phyloP scores from a whole-genome alignment of 1,139 yeast species.

The Saccharomycopsis crataegensis region DNA sequence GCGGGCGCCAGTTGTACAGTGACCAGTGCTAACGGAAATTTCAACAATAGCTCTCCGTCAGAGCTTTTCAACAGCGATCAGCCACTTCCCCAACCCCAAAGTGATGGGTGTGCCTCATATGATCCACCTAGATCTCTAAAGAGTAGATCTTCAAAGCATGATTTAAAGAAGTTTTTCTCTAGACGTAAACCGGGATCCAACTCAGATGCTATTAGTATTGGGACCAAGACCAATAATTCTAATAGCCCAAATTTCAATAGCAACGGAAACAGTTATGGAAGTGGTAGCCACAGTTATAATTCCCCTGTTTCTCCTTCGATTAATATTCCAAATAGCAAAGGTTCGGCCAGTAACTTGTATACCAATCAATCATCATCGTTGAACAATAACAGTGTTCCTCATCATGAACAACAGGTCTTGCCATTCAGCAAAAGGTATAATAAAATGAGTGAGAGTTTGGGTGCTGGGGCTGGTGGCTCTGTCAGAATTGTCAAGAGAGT shows the following conservation, averaged over 20 bases:
- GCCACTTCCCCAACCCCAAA: not conserved
- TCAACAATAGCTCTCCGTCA: not conserved
- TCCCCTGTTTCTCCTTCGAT: conserved; percentile 2
- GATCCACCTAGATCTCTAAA: conserved; percentile 21
- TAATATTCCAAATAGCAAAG: conserved; percentile 11
- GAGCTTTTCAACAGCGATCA: not conserved
- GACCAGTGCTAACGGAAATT: not conserved
- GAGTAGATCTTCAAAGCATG: conserved; percentile 63
- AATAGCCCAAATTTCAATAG: conserved; percentile 5
- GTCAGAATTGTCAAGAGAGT: conserved; percentile 81
- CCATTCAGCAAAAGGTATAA: conserved; percentile 60
- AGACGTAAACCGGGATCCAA: conserved; percentile 28
- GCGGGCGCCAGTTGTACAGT: too few species aligned
- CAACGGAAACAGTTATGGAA: conserved; percentile 15
- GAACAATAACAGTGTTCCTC: not conserved
- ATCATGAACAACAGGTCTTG: conserved; percentile 28
- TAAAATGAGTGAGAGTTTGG: conserved; percentile 79
- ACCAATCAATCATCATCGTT: conserved; percentile 9
- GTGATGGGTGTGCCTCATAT: too few species aligned
- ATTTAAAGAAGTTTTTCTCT: conserved; percentile 63
- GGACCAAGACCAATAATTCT: conserved; percentile 3
- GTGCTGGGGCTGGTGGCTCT: conserved; percentile 98
- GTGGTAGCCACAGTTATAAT: conserved; percentile 22
- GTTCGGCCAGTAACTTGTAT: conserved; percentile 12
- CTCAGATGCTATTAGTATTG: not conserved